Conservation (phyloP, 139 green algal species). For the Limnomonas spitsbergensis region DNA sequence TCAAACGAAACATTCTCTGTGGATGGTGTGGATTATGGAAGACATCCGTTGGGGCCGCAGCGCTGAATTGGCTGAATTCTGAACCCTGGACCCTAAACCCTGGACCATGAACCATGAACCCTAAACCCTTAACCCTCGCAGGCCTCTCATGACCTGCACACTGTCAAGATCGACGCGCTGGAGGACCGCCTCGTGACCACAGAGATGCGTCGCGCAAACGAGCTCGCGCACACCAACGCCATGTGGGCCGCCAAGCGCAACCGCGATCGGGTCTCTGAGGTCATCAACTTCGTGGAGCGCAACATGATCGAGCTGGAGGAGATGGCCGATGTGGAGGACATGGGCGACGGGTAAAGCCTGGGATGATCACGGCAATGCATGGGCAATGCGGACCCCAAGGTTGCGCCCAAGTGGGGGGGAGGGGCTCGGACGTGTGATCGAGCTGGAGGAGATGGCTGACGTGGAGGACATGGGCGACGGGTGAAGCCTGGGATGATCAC, state of each 20-base stretch:
- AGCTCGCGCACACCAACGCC: conserved; percentile 22
- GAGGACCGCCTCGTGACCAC: conserved; percentile 65
- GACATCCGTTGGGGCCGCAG: no score
- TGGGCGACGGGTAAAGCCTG: conserved; percentile 26
- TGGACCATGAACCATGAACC: no score
- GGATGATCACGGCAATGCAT: no score
- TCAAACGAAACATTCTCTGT: no score
- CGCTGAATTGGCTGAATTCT: no score
- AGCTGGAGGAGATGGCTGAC: conserved; percentile 46
- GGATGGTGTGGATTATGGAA: no score
- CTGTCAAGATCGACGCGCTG: conserved; percentile 62
- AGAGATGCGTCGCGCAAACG: conserved; percentile 30
- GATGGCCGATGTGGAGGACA: conserved; percentile 37
- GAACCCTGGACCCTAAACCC: no score
- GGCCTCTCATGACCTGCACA: conserved; percentile 62
- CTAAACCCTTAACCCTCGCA: no score
- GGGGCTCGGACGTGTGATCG: no score
- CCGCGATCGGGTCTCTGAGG: conserved; percentile 67
- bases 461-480: conserved; percentile 35
- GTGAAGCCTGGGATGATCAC: conserved; percentile 21
- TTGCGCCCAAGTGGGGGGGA: no score
- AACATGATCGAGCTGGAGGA: conserved; percentile 57
- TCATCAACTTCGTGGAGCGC: conserved; percentile 63
- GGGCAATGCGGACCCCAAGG: no score
- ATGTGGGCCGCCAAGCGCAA: conserved; percentile 39